Evolutionary conservation across 352 stramenopile genomes (phyloP), one percentile per base, ranked within the genome.

Genomic region (Pythium folliculosum): DNA sequence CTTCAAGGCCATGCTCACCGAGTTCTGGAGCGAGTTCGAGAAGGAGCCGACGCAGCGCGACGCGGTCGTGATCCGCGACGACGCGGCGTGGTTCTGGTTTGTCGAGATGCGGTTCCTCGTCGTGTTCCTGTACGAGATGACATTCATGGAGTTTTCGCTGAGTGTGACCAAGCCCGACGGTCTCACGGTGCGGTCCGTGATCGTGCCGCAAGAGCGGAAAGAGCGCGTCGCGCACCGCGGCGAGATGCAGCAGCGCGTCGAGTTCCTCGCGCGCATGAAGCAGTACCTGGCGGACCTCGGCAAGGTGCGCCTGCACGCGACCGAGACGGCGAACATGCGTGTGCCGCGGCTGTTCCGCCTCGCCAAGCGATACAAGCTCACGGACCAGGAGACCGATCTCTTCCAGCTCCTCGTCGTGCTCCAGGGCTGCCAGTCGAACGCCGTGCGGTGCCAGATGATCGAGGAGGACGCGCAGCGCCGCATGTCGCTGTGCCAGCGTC

Each of bases 131-230:
- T 90, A 92, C 66, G 84, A 95, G 66, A 84, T 95, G 73, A 83
- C 86, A 37, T 93, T 93, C 54, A 89, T 93, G 77, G 86, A 95
- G 76, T 92, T 95, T 61, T 89, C 82, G 10, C 71, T 92, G 72
- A 92, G 81, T 45, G 83, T 91, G 27, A 95, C 86, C 30, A 92
- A 93, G 61, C 84, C 86, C 2, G 86, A 95, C 65, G 82, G 78
- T 30, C 76, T 91, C 55, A 89, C 84, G 1, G 44, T 77, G 21
- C 60, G 63, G 9, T 37, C 49, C 17, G 63, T 54, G 35, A 52
- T 60, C 49, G 43, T 37, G 19, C 48, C 47, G 38, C 60, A 65
- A 56, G 57, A 65, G 68, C 71, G 44, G 17, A 92, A 92, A 66
- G 75, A 88, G 55, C 86, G 77, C 37, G 57, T 84, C 32, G 80